phyloP scores from a whole-genome alignment of 108 stramenopile species.

The Discostella pseudostelligera region DNA sequence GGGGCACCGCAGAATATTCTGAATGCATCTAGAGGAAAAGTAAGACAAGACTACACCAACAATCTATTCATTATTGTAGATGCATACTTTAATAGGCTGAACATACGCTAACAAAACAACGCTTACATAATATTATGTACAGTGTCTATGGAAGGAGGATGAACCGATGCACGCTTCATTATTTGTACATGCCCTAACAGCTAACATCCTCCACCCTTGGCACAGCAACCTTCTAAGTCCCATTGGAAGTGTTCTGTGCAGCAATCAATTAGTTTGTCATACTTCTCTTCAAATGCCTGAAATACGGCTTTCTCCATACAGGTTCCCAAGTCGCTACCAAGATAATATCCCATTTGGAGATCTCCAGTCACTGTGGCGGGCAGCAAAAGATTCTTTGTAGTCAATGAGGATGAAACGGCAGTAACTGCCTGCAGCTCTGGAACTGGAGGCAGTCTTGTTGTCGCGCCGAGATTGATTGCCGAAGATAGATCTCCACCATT shows the following conservation, averaged over 20 bases:
- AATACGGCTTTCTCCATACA: constrained; percentile 32
- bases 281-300: constrained; percentile 12
- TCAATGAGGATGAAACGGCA: constrained; percentile 3
- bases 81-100: no score
- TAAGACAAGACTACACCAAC: no score
- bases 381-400: constrained; percentile 25
- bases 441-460: constrained; percentile 39
- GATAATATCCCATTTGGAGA: constrained; percentile 20
- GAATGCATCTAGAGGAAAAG: no score
- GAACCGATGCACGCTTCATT: no score
- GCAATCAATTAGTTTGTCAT: constrained; percentile 32
- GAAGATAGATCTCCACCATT: constrained; percentile 15
- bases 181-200: no score
- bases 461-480: constrained; percentile 9
- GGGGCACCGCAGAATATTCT: no score
- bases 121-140: no score
- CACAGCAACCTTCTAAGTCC: constrained; percentile 26
- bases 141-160: no score
- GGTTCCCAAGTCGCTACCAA: constrained; percentile 27
- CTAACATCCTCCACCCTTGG: constrained; percentile 31
- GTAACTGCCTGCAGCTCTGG: constrained; percentile 29
- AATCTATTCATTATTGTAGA: no score
- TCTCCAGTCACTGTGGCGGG: constrained; percentile 39
- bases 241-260: constrained; percentile 27
- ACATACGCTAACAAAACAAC: no score